These are phyloP conservation scores for Umbelopsis sp. DNA, from an alignment of 371 early-diverging fungal genomes.

Conservation along the genomic window DNA sequence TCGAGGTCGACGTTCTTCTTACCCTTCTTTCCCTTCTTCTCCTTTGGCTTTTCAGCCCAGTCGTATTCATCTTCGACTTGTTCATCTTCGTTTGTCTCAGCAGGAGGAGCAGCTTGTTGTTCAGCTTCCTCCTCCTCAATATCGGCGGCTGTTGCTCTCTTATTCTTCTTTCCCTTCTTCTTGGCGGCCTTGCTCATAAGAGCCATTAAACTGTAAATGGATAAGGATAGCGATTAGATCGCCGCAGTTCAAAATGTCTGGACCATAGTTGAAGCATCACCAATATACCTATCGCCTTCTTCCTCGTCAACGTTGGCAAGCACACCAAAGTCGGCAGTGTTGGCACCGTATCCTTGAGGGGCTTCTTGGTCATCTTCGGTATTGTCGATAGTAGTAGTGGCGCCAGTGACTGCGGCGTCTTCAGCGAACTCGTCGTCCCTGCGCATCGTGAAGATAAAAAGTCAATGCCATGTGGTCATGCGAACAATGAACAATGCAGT, in stretches of 20 bases:
- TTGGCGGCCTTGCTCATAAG: constrained; percentile 54
- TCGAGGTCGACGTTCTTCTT: constrained; percentile 35
- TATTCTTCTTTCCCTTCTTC: constrained; percentile 54
- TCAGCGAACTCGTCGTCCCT: constrained; percentile 41
- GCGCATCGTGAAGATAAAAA: neutral
- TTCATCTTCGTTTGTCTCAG: constrained; percentile 30
- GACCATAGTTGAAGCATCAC: neutral
- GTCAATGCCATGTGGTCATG: too few relatives aligned
- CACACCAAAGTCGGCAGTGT: constrained; percentile 37
- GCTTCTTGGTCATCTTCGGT: constrained; percentile 31
- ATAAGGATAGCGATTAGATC: neutral
- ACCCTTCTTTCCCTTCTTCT: constrained; percentile 47
- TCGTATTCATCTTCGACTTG: constrained; percentile 37
- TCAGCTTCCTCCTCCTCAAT: constrained; percentile 10
- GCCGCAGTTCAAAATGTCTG: neutral
- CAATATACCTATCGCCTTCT: constrained; percentile 36
- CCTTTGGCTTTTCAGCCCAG: constrained; percentile 40
- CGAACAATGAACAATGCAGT: neutral
- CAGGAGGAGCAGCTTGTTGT: constrained; percentile 20
- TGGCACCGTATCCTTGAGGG: constrained; percentile 36
- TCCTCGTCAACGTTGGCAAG: constrained; percentile 37
- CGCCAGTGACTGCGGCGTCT: constrained; percentile 40
- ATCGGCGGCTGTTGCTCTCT: constrained; percentile 27
- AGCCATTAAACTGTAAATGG: constrained; percentile 49
- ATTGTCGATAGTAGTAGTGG: constrained; percentile 25